Evolutionary conservation across 352 stramenopile species (phyloP), one percentile per base, ranked within the genome.

Genomic region (Globisporangium nodosum): DNA sequence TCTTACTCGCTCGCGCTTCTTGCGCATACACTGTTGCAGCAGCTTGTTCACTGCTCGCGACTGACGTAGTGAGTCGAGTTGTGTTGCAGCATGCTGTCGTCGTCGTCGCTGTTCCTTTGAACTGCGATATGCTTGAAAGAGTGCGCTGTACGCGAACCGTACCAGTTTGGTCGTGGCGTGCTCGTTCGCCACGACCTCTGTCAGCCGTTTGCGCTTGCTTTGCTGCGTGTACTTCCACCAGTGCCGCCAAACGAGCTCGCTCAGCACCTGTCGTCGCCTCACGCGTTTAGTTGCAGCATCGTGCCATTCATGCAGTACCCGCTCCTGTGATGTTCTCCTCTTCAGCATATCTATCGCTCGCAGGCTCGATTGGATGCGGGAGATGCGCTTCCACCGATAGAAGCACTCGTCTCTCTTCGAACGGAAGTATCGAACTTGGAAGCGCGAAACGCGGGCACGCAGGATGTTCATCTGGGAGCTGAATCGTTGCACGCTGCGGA

Each of bases 371-470:
- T 64, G 64, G 30, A 73, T 21, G 7, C 12, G 16, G 1, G 60
- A 42, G 9, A 76, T 48, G 9, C 21, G 51, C 13, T 53, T 54
- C 65, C 64, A 76, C 11, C 48, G 57, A 33, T 42, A 59, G 33
- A 76, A 73, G 43, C 65, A 76, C 8, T 72, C 49, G 18, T 76
- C 61, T 0, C 33, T 48, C 16, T 70, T 58, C 16, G 56, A 67
- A 2, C 48, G 51, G 39, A 73, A 76, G 50, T 70, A 76, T 5
- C 47, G 54, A 1, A 56, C 24, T n/a, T 65, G 68, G 46, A 73
- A 73, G 0, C 52, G 61, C 15, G 49, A 18, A 3, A 76, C 51
- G 30, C 45, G 45, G 1, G 21, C n/a, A 1, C 65, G 58, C 11
- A 68, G 54, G 11, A 1, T 37, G 16, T 43, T 37, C 45, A 67